Evolutionary conservation across 1,284 basidiomycete species (phyloP), one percentile per base, ranked within the genome.

Genomic region (Golubevia sp.): DNA sequence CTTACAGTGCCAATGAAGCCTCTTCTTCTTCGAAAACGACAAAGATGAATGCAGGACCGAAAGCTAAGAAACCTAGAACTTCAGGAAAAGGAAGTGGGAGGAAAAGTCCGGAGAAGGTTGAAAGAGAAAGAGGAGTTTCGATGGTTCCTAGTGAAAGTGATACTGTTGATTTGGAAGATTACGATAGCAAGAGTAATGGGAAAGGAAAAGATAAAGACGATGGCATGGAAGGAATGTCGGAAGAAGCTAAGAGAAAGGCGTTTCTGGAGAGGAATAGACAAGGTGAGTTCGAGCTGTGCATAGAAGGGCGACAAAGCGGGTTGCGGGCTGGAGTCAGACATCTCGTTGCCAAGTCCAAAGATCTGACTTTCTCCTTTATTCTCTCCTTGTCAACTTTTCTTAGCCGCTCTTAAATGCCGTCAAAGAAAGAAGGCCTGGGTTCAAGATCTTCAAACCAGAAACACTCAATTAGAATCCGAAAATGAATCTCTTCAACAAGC

Each of bases 391-490:
- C 30, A 54, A 50, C 25, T 59, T 63, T 5, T 48, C 23, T 79
- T 38, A 96, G 96, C 96, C 63, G 96, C 96, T 2, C 89, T 98
- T 78, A 99, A 99, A 86, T 99, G 97, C 85, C 92, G 96, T 49
- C 96, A 99, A 84, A 90, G 96, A 61, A 99, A 99, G 85, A 99
- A 99, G 85, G 94, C 94, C 4, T 99, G 97, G 96, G 88, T 98
- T 25, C 88, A 90, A 24, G 91, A 93, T 71, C 87, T 99, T 20
- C 96, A 99, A 85, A 90, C 91, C 59, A 96, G 96, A 80, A 93
- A 95, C 82, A 95, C 98, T 83, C 92, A 88, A 71, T 88, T 98
- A 27, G 87, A 88, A 27, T 90, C 91, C 71, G 96, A 98, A 85
- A 99, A 99, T 84, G 94, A 98, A 84, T 90, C 93, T n/a, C 89